These are phyloP conservation scores for Fusarium avenaceum DNA, from an alignment of 2,329 filamentous ascomycete species.

Conservation along the genomic window DNA sequence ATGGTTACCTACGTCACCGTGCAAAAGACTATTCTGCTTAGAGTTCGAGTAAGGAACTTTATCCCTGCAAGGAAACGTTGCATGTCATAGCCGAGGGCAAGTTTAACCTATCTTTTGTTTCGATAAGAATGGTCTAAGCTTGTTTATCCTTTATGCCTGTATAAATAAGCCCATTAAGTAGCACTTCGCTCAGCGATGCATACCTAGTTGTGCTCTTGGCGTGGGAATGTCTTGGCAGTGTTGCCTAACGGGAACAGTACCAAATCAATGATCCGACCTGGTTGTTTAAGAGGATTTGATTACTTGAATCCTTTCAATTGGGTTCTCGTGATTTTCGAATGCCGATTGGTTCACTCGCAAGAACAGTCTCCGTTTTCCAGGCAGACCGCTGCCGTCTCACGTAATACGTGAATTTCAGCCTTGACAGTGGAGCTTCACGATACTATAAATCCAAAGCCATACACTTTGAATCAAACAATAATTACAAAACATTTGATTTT, in stretches of 20 bases:
- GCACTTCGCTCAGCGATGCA: too few species aligned
- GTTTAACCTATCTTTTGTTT: background rate
- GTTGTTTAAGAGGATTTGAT: too few species aligned
- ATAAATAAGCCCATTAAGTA: too few species aligned
- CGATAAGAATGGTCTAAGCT: too few species aligned
- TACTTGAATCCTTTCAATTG: too few species aligned
- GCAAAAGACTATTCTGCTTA: background rate
- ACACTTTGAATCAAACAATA: too few species aligned
- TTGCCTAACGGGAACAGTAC: too few species aligned
- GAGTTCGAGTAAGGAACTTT: background rate
- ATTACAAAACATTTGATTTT: too few species aligned
- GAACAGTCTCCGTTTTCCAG: background rate
- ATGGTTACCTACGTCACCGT: constrained; percentile 14
- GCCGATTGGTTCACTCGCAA: background rate
- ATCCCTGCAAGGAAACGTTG: constrained; percentile 5
- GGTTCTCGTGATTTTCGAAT: too few species aligned
- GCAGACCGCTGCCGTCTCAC: background rate
- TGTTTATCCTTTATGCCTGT: background rate
- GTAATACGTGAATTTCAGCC: background rate
- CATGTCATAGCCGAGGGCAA: background rate
- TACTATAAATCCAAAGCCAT: background rate
- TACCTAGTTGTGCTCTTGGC: too few species aligned
- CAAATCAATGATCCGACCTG: too few species aligned
- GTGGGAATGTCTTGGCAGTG: too few species aligned
- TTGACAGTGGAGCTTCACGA: background rate